Base-by-base conservation (phyloP, 2,329 filamentous ascomycete species). In the Colletotrichum godetiae region DNA sequence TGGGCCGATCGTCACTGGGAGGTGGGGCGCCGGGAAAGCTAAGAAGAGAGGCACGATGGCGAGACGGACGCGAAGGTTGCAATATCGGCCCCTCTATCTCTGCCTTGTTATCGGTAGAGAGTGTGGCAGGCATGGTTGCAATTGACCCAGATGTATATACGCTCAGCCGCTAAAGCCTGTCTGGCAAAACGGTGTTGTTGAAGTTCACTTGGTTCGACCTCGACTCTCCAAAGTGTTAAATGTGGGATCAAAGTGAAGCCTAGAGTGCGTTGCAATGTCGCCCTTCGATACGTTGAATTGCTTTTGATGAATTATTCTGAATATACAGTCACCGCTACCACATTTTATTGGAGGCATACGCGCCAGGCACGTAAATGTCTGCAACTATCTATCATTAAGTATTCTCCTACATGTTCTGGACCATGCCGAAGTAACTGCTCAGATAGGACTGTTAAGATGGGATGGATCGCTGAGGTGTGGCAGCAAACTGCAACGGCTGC, bases 41-140 rank as follows among this genome's bases (percentile, higher is more conserved):
- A 10, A 72, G n/a, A 11, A 72, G 33, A 4, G 66, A 69, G 31
- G 66, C 63, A 33, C 52, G 70, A 59, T 37, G 46, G 2, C 55
- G 66, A 15, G 66, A 15, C n/a, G 24, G 46, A 33, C 11, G 42
- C n/a, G 59, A 56, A 35, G 53, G 24, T 64, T 15, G 53, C 29
- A 10, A 15, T 10, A n/a, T n/a, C 13, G 42, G 42, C 27, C 42
- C 53, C 53, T 15, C 27, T 15, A 35, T 55, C 31, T 60, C 59
- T 11, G 15, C 12, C 12, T n/a, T 52, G 0, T 64, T 12, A 15
- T 59, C n/a, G 8, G 24, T 35, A 15, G 53, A 35, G 37, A 15
- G 19, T 19, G 19, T 33, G 15, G 53, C 3, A 60, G 69, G 13
- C 66, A 69, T 64, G 37, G 7, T 22, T 60, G 15, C 19, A 42